Base-by-base conservation (phyloP, 192 early-diverging fungal genomes). In the Backusella psychrophila region DNA sequence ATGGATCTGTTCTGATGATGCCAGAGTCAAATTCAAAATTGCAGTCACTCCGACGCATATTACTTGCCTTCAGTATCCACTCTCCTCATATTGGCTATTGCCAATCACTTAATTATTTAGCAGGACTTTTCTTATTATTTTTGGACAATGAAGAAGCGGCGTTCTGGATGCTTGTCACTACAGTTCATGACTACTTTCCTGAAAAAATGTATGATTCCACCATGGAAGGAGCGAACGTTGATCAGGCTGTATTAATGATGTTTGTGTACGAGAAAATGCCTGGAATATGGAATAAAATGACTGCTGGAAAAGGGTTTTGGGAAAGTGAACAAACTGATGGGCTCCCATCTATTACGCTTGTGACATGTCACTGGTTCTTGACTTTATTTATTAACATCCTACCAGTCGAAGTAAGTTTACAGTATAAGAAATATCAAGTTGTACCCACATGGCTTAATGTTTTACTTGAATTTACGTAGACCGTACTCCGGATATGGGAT, bases 91-190 rank as follows among this genome's bases (percentile, higher is more conserved):
- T 96, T 42, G 94, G 94, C 8, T 96, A 96, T 83, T 94, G 93
- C 78, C 94, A 96, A 78, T 90, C 90, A 3, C 88, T 96, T 71
- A 96, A 94, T 75, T 94, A 93, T 66, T 81, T 96, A 66, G 93
- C 84, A 38, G 94, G 90, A 19, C 81, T 94, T 34, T 83, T 96
- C 11, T 83, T 96, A 15, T 79, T 96, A 8, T 90, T 93, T 71
- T 80, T 86, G 69, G 87, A 90, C 23, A 91, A 92, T 52, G 94
- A 95, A 72, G 91, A 93, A 66, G 85, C 89, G 21, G 90, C 93
- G 19, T 96, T 94, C 72, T 96, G 93, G 93, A 93, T 87, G 68
- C 81, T 96, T n/a, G 87, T 92, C 1, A 86, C 86, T 33, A 87
- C 92, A 36, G 87, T 94, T n/a, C 91, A 94, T 74, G 85, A 90